Evolutionary conservation across 176 grass and related monocot species (phyloP).

Genomic region (Bromus sterilis): DNA sequence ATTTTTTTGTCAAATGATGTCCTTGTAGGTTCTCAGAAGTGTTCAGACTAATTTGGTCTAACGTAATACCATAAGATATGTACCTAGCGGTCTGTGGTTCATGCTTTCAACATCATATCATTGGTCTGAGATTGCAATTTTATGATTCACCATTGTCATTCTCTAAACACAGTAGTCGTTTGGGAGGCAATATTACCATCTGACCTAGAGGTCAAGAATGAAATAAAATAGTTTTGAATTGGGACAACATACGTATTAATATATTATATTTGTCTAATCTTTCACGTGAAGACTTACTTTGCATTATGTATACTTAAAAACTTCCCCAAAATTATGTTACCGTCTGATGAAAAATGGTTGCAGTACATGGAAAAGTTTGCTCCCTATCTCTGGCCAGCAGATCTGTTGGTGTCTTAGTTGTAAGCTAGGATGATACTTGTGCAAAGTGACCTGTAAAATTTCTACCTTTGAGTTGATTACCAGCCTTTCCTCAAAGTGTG

Average conservation of each 20-base stretch:
- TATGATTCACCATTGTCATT: not conserved
- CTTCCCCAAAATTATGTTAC: not conserved
- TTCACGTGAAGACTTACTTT: not conserved
- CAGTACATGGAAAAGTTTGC: not conserved
- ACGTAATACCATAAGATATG: not conserved
- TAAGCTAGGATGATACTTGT: not conserved
- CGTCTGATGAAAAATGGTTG: not conserved
- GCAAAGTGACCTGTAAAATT: not conserved
- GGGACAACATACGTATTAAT: not conserved
- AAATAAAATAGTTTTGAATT: not conserved
- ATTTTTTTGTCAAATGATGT: not conserved
- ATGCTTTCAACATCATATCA: not conserved
- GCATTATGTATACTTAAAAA: not conserved
- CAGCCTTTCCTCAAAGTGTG: slow-evolving; percentile 1
- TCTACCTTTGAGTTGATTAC: not conserved
- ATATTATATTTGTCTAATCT: not conserved
- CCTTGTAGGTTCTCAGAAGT: not conserved
- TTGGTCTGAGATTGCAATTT: not conserved
- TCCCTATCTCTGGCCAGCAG: not conserved
- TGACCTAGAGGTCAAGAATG: not conserved
- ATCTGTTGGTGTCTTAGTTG: not conserved
- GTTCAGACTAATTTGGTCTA: not conserved
- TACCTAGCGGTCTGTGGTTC: not conserved
- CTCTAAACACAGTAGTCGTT: not conserved
- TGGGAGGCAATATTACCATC: not conserved